Percentiles rank a stretch among this genome's conserved stretches.
Evolutionary conservation across 139 green algal species (phyloP).

Genomic region (Picochlorum sp.): DNA sequence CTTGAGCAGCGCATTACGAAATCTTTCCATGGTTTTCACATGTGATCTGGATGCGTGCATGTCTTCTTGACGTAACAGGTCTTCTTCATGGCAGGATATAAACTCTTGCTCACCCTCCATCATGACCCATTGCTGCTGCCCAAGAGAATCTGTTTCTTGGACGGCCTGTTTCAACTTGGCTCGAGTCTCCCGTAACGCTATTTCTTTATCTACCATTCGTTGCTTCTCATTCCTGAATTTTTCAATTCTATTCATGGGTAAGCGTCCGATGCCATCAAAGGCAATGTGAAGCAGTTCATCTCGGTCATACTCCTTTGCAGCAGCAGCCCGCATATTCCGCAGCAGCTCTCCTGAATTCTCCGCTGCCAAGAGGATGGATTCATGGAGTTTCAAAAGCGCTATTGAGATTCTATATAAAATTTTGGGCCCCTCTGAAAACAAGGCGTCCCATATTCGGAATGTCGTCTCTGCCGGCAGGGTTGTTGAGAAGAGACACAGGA

Average conservation of each 20-base stretch:
- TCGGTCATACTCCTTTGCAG: conserved; percentile 44
- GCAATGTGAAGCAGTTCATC: conserved; percentile 62
- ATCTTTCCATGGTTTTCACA: no score
- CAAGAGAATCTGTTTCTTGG: neutral
- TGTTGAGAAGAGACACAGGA: conserved; percentile 71
- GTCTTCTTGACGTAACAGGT: no score
- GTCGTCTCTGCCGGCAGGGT: conserved; percentile 45
- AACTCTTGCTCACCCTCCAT: no score
- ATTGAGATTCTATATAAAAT: conserved; percentile 73
- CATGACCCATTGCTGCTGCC: no score
- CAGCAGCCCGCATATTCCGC: conserved; percentile 32
- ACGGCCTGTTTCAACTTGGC: conserved; percentile 21
- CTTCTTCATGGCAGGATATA: no score
- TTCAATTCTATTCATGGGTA: conserved; percentile 67
- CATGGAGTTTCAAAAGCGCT: conserved; percentile 64
- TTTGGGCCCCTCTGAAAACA: conserved; percentile 66
- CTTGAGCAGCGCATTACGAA: no score
- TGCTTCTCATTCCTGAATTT: conserved; percentile 40
- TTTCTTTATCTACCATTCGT: conserved; percentile 33
- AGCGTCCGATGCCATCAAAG: conserved; percentile 55
- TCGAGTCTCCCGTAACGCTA: conserved; percentile 27
- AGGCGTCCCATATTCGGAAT: conserved; percentile 53
- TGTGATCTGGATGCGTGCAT: no score
- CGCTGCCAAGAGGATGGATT: conserved; percentile 43
- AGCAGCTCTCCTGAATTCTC: conserved; percentile 61